Conservation (phyloP, 768 basidiomycete species). For the Stropharia rugosoannulata region DNA sequence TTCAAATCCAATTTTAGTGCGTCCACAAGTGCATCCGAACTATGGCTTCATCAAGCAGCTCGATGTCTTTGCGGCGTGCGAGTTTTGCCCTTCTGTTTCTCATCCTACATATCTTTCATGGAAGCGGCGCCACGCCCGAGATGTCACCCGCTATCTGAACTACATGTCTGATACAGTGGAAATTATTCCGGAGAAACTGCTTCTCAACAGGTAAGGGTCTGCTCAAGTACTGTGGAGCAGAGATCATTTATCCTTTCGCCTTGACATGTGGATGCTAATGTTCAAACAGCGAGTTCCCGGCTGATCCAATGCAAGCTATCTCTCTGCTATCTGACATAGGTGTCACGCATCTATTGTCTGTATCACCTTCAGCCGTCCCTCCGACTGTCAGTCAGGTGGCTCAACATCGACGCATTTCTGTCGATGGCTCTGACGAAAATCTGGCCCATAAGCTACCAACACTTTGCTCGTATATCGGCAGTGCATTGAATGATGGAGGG, state of each 20-base stretch:
- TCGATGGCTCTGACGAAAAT: conserved; percentile 36
- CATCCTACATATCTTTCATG: conserved; percentile 53
- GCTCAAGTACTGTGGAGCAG: neutral
- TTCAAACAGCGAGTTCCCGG: conserved; percentile 51
- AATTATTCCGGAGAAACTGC: conserved; percentile 48
- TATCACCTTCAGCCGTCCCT: conserved; percentile 50
- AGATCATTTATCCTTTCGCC: neutral
- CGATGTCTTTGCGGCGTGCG: conserved; percentile 50
- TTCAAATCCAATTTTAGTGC: conserved; percentile 21
- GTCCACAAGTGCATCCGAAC: conserved; percentile 44
- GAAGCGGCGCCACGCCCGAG: conserved; percentile 54
- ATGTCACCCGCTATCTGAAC: conserved; percentile 52
- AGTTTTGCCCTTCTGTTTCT: conserved; percentile 40
- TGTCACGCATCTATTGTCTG: conserved; percentile 51
- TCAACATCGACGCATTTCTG: conserved; percentile 41
- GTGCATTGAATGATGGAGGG: conserved; percentile 39
- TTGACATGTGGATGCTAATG: neutral
- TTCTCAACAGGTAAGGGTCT: conserved; percentile 47
- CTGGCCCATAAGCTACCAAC: conserved; percentile 46
- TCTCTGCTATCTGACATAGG: conserved; percentile 50
- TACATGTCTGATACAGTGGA: conserved; percentile 49
- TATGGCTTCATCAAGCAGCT: conserved; percentile 62
- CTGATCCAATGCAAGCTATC: conserved; percentile 47
- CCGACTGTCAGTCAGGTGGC: conserved; percentile 26
- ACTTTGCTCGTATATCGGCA: conserved; percentile 43